These are phyloP conservation scores for Botrytis medusae DNA, from an alignment of 2,329 filamentous ascomycete genomes.

Conservation along the genomic window DNA sequence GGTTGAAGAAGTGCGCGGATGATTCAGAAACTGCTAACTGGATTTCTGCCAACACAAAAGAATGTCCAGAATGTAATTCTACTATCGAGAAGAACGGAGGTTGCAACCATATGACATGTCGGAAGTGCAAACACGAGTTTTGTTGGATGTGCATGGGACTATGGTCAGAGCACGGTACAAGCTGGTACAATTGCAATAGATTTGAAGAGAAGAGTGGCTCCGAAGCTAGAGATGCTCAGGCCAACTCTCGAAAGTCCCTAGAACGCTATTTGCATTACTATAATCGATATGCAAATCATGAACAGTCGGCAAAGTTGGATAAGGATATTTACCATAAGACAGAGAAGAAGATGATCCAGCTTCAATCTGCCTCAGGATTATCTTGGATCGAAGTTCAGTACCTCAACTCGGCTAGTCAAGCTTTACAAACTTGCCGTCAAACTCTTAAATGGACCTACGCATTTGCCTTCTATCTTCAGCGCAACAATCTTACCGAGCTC, in stretches of 20 bases:
- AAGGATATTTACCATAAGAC: constrained; percentile 96
- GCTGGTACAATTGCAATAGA: constrained; percentile 99
- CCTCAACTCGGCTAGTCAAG: constrained; percentile 87
- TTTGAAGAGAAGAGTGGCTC: constrained; percentile 94
- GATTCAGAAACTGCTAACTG: constrained; percentile 98
- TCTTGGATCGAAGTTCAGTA: constrained; percentile 99
- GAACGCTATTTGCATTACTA: constrained; percentile 99
- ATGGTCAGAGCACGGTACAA: constrained; percentile 97
- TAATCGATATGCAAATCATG: constrained; percentile 98
- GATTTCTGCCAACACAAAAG: constrained; percentile 99
- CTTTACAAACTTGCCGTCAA: constrained; percentile 94
- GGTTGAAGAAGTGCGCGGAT: constrained; percentile 98
- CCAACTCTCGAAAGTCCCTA: constrained; percentile 82
- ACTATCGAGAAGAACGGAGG: constrained; percentile 99
- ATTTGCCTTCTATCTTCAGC: constrained; percentile 94
- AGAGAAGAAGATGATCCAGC: constrained; percentile 97
- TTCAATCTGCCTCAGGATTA: constrained; percentile 91
- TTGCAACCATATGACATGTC: constrained; percentile 97
- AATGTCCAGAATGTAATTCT: constrained; percentile 92
- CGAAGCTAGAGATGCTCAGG: constrained; percentile 88
- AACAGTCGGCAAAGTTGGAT: constrained; percentile 94
- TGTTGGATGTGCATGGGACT: constrained; percentile 99
- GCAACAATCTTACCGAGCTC: constrained; percentile 94
- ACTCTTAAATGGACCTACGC: constrained; percentile 99
- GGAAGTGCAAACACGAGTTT: constrained; percentile 94